Evolutionary conservation across 2,329 filamentous ascomycete genomes (phyloP).

Genomic region (Geosmithia flava): DNA sequence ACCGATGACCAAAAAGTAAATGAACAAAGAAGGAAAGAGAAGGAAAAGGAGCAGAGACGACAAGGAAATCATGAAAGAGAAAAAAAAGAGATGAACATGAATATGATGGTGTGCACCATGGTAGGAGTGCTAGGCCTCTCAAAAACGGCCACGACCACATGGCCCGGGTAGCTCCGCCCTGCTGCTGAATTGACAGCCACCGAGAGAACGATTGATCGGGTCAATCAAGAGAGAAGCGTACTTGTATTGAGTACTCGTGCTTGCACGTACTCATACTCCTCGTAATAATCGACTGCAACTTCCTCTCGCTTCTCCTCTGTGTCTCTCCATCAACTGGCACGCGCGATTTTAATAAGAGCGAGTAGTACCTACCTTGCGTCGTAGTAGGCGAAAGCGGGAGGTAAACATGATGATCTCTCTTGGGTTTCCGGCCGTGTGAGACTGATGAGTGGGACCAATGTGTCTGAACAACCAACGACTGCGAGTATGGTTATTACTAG

Average conservation of each 20-base stretch:
- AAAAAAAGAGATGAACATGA: neutral
- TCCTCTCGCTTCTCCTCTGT: no score
- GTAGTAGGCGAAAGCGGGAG: neutral
- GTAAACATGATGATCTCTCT: neutral
- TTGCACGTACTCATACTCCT: no score
- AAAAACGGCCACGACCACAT: neutral
- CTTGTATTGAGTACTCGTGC: neutral
- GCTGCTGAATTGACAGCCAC: neutral
- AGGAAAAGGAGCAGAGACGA: neutral
- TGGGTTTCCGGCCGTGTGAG: neutral
- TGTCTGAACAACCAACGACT: neutral
- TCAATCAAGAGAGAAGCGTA: neutral
- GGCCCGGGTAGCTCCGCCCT: neutral
- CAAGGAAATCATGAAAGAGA: neutral
- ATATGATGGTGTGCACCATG: neutral
- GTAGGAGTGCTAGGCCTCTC: neutral
- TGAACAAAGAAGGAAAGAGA: neutral
- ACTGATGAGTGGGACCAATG: neutral
- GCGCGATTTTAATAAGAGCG: neutral
- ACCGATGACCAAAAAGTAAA: neutral
- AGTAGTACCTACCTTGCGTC: neutral
- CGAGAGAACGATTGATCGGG: neutral
- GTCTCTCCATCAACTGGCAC: neutral
- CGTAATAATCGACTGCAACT: no score
- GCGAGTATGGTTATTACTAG: neutral